Evolutionary conservation across 192 early-diverging fungal species (phyloP), one percentile per base, ranked within the genome.

Genomic region (Linnemannia hyalina): DNA sequence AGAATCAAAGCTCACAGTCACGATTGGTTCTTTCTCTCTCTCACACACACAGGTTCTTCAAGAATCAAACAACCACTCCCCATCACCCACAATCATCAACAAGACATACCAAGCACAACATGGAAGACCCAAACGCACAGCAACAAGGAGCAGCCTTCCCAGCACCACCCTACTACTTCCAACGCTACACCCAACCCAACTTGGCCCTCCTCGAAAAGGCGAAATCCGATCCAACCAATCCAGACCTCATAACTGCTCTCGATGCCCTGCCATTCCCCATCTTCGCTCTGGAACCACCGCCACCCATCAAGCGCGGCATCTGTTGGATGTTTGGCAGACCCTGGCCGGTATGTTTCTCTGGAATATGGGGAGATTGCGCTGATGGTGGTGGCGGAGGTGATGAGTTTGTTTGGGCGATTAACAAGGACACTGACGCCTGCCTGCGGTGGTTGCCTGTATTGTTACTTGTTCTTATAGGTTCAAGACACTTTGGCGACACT

Each of bases 261-360:
- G 74, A 47, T 11, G 90, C 88, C 11, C 82, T 94, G 18, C 81
- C 80, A n/a, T 90, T 90, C 44, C 74, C 87, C 35, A 70, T 88
- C 22, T 54, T 92, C 4, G 91, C 89, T 42, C 92, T 94, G 13
- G 89, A 91, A 38, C 94, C 94, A 41, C 90, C 92, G 54, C 88
- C 89, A 70, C 90, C 92, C 5, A 89, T 92, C 23, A 69, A 85
- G 6, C 84, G 88, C 11, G 93, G 92, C 40, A 78, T 83, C 1
- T 96, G 95, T 69, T 79, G 85, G 52, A 79, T 91, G 38, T 96
- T 96, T 92, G 93, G 92, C n/a, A 92, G 92, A n/a, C 65, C 85
- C 54, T 96, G 94, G 94, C 93, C 91, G 63, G 94, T 93, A 90
- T 81, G 65, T 68, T 70, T 54, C 4, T 29, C 36, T 47, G 32